Evolutionary conservation across 2,329 filamentous ascomycete genomes (phyloP), one percentile per base, ranked within the genome.

Genomic region (Pseudocercospora musae): DNA sequence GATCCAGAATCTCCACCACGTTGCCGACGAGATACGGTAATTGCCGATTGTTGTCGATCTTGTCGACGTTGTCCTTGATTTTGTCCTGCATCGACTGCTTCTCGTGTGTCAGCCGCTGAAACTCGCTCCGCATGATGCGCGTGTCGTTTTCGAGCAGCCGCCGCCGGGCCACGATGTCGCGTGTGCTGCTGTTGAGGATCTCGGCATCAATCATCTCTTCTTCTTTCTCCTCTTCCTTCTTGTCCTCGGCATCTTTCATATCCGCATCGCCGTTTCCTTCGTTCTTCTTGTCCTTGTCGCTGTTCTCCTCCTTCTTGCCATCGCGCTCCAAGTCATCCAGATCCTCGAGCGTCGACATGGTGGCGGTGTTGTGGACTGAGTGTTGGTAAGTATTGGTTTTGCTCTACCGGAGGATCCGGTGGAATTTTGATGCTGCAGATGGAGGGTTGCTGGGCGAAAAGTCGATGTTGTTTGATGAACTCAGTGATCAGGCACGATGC

Each of bases 31-130:
- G 89, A 77, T 99, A 99, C 44, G 95, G 95, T 74, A 99, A 84
- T 88, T 99, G 95, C 75, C 93, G 97, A 71, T 62, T 49, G 80
- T 99, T 98, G 70, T 96, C 93, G 74, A 99, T 99, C 86, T 99
- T 99, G 71, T 99, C 96, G 73, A 91, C 81, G 75, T 99, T 99
- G 77, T 99, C 95, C 84, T 97, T 98, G 79, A 99, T 98, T 84
- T 97, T 98, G 79, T 98, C 94, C 62, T 88, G 88, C 95, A 99
- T 99, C 54, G 91, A 89, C 55, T 89, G 87, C 81, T 96, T 96
- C 81, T 99, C 95, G 74, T 99, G 95, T 72, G 89, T 90, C 80
- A 99, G 84, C 71, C 95, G 89, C 76, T 96, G 93, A 72, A 87
- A 92, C 79, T 99, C 95, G 83, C 92, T 96, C 84, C 90, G 94